Percentiles rank a stretch among this genome's conserved stretches.
Conservation (phyloP, 768 basidiomycete genomes). For the Cystobasidium onofrii region DNA sequence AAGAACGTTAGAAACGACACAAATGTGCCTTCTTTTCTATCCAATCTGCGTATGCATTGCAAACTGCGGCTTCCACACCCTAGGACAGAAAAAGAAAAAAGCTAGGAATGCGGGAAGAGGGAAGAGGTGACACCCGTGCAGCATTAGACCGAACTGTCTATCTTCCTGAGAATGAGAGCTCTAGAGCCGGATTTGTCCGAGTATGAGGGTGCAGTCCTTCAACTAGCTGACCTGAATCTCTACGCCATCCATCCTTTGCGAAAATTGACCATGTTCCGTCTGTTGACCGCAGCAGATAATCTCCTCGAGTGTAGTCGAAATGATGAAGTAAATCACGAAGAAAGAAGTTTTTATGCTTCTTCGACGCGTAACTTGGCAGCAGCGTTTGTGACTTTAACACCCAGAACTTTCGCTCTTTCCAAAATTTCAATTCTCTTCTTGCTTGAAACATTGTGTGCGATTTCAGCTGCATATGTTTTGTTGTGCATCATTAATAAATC, state of each 20-base stretch:
- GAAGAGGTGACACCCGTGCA: neutral
- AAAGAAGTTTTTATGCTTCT: constrained; percentile 6
- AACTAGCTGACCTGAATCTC: neutral
- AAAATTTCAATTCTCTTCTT: constrained; percentile 86
- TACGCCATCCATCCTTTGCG: too few relatives aligned
- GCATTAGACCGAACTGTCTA: neutral
- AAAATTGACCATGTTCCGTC: too few relatives aligned
- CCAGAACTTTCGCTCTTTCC: constrained; percentile 64
- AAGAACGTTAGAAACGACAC: too few relatives aligned
- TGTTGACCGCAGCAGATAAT: too few relatives aligned
- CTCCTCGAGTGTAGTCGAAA: neutral
- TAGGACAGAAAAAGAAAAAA: neutral
- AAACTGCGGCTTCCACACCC: neutral
- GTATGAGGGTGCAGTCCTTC: neutral
- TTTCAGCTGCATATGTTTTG: constrained; percentile 88
- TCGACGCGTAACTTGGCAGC: constrained; percentile 77
- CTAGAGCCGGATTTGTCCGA: neutral
- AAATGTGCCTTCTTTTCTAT: neutral
- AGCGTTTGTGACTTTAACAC: constrained; percentile 89
- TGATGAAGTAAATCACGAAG: neutral
- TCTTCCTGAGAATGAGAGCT: too few relatives aligned
- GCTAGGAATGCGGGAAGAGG: neutral
- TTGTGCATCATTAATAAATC: constrained; percentile 96
- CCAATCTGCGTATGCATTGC: neutral
- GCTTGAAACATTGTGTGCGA: constrained; percentile 92